Evolutionary conservation across 2,329 filamentous ascomycete genomes (phyloP).

Genomic region (Stachybotrys chlorohalonatus): DNA sequence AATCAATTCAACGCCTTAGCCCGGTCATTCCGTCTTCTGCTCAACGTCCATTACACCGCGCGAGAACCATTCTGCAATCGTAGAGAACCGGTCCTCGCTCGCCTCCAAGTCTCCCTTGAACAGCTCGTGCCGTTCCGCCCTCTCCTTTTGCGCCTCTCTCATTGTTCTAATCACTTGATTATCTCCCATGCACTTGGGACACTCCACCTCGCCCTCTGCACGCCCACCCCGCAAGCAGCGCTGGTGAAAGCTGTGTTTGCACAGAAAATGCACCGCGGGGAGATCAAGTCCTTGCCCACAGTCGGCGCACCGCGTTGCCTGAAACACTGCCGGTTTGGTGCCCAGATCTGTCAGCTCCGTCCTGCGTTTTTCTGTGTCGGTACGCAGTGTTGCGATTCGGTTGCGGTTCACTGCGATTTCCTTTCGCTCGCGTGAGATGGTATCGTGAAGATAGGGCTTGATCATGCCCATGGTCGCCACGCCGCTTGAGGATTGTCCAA

Average conservation of each 20-base stretch:
- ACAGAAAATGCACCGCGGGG: constrained; percentile 90
- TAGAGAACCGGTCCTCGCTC: constrained; percentile 78
- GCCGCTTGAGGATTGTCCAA: constrained; percentile 41
- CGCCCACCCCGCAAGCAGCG: constrained; percentile 57
- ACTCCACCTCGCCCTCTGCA: constrained; percentile 61
- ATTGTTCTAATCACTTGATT: constrained; percentile 88
- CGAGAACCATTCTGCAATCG: constrained; percentile 90
- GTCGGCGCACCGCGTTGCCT: constrained; percentile 77
- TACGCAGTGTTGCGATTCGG: constrained; percentile 73
- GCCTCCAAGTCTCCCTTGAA: constrained; percentile 73
- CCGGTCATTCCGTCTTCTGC: constrained; percentile 19
- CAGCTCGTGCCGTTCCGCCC: constrained; percentile 77
- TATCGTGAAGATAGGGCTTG: constrained; percentile 82
- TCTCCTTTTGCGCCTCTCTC: constrained; percentile 75
- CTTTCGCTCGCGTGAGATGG: constrained; percentile 77
- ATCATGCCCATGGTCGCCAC: constrained; percentile 97
- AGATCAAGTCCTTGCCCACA: constrained; percentile 74
- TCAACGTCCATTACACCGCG: constrained; percentile 72
- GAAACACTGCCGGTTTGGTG: constrained; percentile 78
- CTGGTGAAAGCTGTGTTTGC: constrained; percentile 95
- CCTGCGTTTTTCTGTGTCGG: constrained; percentile 73
- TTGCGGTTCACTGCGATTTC: constrained; percentile 76
- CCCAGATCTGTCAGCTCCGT: constrained; percentile 69
- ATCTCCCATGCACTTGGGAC: constrained; percentile 72
- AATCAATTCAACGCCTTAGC: constrained; percentile 5